These are phyloP conservation scores for Madurella fahalii DNA, from an alignment of 2,329 filamentous ascomycete species.

Conservation along the genomic window DNA sequence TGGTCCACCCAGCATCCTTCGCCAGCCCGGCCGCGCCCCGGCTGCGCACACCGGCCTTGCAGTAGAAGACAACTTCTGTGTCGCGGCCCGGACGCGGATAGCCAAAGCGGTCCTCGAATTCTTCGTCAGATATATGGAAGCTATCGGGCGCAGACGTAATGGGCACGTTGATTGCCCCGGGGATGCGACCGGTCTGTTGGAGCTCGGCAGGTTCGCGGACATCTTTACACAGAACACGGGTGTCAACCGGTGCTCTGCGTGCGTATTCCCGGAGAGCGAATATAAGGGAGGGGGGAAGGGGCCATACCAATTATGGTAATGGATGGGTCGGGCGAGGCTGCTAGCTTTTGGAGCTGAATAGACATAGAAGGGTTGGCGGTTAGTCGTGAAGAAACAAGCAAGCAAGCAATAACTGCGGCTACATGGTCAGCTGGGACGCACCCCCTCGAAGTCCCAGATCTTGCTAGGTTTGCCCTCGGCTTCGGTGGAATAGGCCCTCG, in stretches of 20 bases:
- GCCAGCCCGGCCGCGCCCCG: slow-evolving; percentile 74
- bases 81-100: slow-evolving; percentile 61
- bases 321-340: slow-evolving; percentile 29
- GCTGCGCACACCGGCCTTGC: slow-evolving; percentile 84
- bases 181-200: slow-evolving; percentile 64
- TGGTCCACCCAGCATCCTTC: slow-evolving; percentile 67
- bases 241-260: not conserved
- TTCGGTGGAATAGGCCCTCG: slow-evolving; percentile 7
- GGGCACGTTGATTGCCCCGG: slow-evolving; percentile 77
- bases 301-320: slow-evolving; percentile 47
- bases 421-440: slow-evolving; percentile 18
- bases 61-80: slow-evolving; percentile 75
- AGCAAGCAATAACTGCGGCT: not conserved
- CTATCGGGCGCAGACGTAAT: slow-evolving; percentile 72
- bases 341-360: slow-evolving; percentile 39
- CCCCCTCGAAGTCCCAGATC: slow-evolving; percentile 47
- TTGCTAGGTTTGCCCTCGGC: slow-evolving; percentile 29
- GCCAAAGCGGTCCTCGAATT: slow-evolving; percentile 80
- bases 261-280: too few species aligned
- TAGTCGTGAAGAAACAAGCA: not conserved
- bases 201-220: slow-evolving; percentile 71
- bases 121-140: slow-evolving; percentile 68
- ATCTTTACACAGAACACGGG: slow-evolving; percentile 41
- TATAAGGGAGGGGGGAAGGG: not conserved
- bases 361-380: not conserved